These are phyloP conservation scores for Neofusicoccum laricinum DNA, from an alignment of 2,329 filamentous ascomycete genomes.

Conservation along the genomic window DNA sequence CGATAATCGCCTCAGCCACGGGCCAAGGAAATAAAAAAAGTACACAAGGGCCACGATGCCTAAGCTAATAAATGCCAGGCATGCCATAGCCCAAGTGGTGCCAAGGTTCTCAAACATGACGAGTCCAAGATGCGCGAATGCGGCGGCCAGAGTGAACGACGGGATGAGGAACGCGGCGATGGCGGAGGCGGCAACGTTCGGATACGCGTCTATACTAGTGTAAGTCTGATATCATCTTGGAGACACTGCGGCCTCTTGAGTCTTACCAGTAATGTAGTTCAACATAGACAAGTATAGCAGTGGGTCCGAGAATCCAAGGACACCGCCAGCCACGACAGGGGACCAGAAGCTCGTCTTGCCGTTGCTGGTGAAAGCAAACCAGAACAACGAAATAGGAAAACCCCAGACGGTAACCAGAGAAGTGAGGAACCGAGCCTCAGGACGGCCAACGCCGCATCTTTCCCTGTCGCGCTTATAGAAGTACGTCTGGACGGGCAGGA, in stretches of 20 bases:
- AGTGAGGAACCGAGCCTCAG: conserved; percentile 57
- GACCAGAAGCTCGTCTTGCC: conserved; percentile 17
- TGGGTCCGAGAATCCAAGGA: conserved; percentile 12
- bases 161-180: conserved; percentile 16
- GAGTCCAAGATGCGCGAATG: conserved; percentile 15
- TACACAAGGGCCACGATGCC: conserved; percentile 17
- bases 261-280: conserved; percentile 15
- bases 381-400: conserved; percentile 40
- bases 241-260: no score
- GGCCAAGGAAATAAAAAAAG: conserved; percentile 16
- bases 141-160: conserved; percentile 15
- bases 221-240: neutral
- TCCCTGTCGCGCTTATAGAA: conserved; percentile 56
- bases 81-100: conserved; percentile 16
- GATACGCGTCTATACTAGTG: conserved; percentile 1
- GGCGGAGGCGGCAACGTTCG: conserved; percentile 14
- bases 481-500: conserved; percentile 51
- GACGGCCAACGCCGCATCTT: conserved; percentile 50
- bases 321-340: conserved; percentile 7
- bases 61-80: conserved; percentile 15
- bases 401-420: conserved; percentile 52
- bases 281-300: conserved; percentile 14
- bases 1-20: conserved; percentile 7
- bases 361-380: conserved; percentile 31
- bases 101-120: conserved; percentile 16